Base-by-base conservation (phyloP, 108 stramenopile genomes). In the Pseudonitzschia multistriata region DNA sequence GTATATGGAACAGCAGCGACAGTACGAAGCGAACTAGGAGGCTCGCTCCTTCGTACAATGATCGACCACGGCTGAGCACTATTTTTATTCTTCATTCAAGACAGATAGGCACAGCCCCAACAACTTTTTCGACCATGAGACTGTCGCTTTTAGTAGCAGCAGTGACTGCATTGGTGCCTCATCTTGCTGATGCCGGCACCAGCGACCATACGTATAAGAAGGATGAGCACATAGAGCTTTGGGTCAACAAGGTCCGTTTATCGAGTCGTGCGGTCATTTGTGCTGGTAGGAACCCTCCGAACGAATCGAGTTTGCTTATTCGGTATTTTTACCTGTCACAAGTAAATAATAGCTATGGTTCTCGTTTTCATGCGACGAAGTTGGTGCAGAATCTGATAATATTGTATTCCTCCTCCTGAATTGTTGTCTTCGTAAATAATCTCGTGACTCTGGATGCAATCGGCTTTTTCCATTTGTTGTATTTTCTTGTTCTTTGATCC, bases 211-310 rank as follows among this genome's bases (percentile, higher is more conserved):
- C 70, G 35, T 97, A 97, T 78, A 85, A 85, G 57, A 70, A 74
- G 48, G 85, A 82, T 21, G 92, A 95, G 31, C 83, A 89, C 63
- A 93, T 99, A 22, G 91, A 95, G 68, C 79, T 99, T 21, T 99
- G 95, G 96, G 96, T 99, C 25, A 96, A 92, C 79, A 97, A 96
- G 83, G 92, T 93, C 50, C 36, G 78, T 50, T 45, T 17, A 1
- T 11, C 1, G 66, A 36, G 29, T 52, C 50, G 22, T 52, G 57
- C 53, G 71, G 61, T 72, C 62, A 72, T 72, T 62, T 35, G 42
- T 10, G 17, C 42, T 10, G 42, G 2, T 1, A 45, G 17, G 7
- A 45, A 17, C 17, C n/a, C n/a, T n/a, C n/a, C n/a, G n/a, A n/a
- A n/a, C n/a, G n/a, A n/a, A n/a, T n/a, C n/a, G n/a, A n/a, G n/a